Conservation (phyloP, 371 early-diverging fungal species). For the Circinella umbellata region DNA sequence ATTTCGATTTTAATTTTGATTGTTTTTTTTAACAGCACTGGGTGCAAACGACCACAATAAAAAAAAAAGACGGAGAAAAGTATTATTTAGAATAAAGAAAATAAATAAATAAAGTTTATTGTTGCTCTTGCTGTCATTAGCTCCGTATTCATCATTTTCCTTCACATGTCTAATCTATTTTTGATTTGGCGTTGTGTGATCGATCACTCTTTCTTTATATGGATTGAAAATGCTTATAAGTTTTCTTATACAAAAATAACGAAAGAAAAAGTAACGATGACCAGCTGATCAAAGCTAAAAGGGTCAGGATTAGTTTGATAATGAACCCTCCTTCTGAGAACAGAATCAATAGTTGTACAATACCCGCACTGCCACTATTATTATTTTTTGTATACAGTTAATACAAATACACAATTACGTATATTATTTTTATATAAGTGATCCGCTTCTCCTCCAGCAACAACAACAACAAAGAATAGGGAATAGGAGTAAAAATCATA, state of each 20-base stretch:
- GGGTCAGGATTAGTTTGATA: background rate
- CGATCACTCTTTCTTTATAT: background rate
- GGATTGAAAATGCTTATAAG: background rate
- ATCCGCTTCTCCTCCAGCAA: no score
- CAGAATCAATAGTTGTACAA: background rate
- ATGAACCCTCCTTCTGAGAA: conserved; percentile 1
- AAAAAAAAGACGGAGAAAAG: no score
- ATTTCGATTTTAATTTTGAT: no score
- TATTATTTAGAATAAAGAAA: no score
- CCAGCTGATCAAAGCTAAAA: background rate
- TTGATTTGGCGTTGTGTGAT: background rate
- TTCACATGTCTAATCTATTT: background rate
- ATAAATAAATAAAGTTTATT: no score
- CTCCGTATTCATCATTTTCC: background rate
- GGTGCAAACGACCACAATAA: no score
- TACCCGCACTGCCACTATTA: background rate
- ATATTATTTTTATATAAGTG: no score
- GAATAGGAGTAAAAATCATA: background rate
- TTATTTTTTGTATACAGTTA: no score
- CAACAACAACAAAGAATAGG: no score
- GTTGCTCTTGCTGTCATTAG: no score
- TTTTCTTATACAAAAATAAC: background rate
- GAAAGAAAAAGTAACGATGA: background rate
- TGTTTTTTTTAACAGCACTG: no score
- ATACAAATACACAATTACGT: no score